Base-by-base conservation (phyloP, 768 basidiomycete genomes). In the Lactifluus hygrophoroides region DNA sequence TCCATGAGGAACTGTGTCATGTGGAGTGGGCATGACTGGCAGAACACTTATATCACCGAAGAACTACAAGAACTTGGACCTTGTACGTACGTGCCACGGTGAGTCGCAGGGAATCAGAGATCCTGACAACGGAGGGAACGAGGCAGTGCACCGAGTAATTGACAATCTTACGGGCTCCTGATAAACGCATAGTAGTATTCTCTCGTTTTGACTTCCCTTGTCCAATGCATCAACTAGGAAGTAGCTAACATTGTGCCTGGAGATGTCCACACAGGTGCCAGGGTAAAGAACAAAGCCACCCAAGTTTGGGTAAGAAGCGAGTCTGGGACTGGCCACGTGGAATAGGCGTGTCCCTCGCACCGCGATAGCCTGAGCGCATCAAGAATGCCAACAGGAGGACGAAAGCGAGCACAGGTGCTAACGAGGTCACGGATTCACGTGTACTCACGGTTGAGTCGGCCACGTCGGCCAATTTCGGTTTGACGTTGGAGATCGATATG, bases 231-330 rank as follows among this genome's bases (percentile, higher is more conserved):
- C n/a, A n/a, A n/a, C n/a, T n/a, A n/a, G 30, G 35, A 52, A 44
- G 28, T 8, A 47, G 51, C 44, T 46, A 52, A 46, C 37, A 40
- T 19, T 32, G 57, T 58, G 51, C 57, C 57, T 58, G 57, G 57
- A 52, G 37, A 58, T 25, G 43, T 52, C 50, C 23, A 13, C 35
- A 38, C 11, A 23, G 28, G 44, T 34, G 44, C 44, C 57, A 46
- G 37, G 40, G 25, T 25, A 13, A 34, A 46, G 57, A 57, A 57
- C 42, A 17, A 46, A 2, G 45, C 25, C 23, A 37, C n/a, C 45
- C 45, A n/a, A 7, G 45, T 54, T 37, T 55, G 45, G n/a, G 54
- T 30, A 30, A 38, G 25, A 19, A 28, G 37, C 6, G 8, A 23
- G 10, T 21, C 42, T 11, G 21, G 21, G 11, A 43, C 21, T 13